phyloP scores from a whole-genome alignment of 768 basidiomycete species.

The Chalciporus sphaerocephalus region DNA sequence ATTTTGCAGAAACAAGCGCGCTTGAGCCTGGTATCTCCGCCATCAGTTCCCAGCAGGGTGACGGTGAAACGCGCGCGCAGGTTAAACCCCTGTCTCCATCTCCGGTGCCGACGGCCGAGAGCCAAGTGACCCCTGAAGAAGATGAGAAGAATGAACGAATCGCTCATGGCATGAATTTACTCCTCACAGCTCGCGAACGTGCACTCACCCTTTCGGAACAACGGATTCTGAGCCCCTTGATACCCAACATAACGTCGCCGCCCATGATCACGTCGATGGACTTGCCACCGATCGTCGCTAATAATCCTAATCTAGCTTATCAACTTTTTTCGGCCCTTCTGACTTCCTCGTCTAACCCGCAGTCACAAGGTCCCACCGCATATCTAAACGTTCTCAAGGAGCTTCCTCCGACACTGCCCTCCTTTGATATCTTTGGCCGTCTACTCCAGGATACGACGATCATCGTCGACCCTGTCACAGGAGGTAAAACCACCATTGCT shows the following conservation, averaged over 20 bases:
- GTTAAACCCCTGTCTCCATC: constrained; percentile 1
- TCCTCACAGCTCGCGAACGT: constrained; percentile 65
- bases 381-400: constrained; percentile 62
- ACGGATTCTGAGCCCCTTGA: constrained; percentile 55
- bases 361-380: constrained; percentile 35
- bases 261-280: constrained; percentile 65
- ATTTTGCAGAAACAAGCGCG: constrained; percentile 43
- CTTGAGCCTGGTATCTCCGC: constrained; percentile 33
- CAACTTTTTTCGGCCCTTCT: constrained; percentile 61
- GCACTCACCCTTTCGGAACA: constrained; percentile 73
- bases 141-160: constrained; percentile 56
- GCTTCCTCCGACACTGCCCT: constrained; percentile 67
- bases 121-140: constrained; percentile 40
- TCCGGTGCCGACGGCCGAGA: constrained; percentile 5
- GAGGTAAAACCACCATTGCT: constrained; percentile 54
- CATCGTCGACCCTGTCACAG: constrained; percentile 37
- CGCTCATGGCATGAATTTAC: constrained; percentile 60
- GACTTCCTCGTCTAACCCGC: constrained; percentile 32
- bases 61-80: constrained; percentile 4
- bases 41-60: constrained; percentile 6
- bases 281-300: constrained; percentile 57
- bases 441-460: constrained; percentile 60
- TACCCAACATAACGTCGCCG: constrained; percentile 40
- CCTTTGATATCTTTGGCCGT: constrained; percentile 69
- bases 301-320: constrained; percentile 68